Conservation (phyloP, 805 yeast genomes). For the Pichia cephalocereana region DNA sequence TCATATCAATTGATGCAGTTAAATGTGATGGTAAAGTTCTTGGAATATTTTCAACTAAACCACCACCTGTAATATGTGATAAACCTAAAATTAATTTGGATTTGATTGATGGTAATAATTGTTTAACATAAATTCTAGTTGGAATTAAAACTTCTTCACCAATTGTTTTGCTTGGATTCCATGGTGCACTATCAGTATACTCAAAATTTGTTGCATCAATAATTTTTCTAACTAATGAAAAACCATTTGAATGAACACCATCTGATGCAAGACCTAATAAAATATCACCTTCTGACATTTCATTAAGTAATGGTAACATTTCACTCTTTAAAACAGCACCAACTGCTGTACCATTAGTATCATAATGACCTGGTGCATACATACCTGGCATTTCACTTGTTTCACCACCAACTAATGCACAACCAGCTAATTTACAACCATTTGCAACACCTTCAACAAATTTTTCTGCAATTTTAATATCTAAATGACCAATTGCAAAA, state of each 20-base stretch:
- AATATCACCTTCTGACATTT: conserved; percentile 72
- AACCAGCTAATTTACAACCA: conserved; percentile 90
- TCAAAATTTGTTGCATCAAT: conserved; percentile 66
- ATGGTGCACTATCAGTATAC: conserved; percentile 76
- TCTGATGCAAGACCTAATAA: conserved; percentile 81
- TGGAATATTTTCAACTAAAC: conserved; percentile 91
- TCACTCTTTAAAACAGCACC: conserved; percentile 82
- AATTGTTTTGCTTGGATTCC: conserved; percentile 62
- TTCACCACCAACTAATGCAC: conserved; percentile 98
- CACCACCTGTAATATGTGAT: conserved; percentile 99
- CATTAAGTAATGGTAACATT: conserved; percentile 61
- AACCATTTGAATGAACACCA: conserved; percentile 96
- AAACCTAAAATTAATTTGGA: conserved; percentile 69
- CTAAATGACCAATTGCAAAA: conserved; percentile 91
- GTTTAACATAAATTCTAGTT: conserved; percentile 91
- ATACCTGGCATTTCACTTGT: conserved; percentile 99
- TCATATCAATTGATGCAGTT: conserved; percentile 73
- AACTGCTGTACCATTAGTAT: conserved; percentile 96
- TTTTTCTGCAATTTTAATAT: conserved; percentile 71
- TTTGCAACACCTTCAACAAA: conserved; percentile 94
- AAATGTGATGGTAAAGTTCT: conserved; percentile 79
- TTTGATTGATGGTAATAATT: conserved; percentile 64
- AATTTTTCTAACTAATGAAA: conserved; percentile 87
- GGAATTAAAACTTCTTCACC: conserved; percentile 87
- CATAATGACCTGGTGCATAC: conserved; percentile 92